Percentiles rank a stretch among this genome's conserved stretches.
Conservation (phyloP, 2,329 filamentous ascomycete species). For the Fusarium ambrosium region DNA sequence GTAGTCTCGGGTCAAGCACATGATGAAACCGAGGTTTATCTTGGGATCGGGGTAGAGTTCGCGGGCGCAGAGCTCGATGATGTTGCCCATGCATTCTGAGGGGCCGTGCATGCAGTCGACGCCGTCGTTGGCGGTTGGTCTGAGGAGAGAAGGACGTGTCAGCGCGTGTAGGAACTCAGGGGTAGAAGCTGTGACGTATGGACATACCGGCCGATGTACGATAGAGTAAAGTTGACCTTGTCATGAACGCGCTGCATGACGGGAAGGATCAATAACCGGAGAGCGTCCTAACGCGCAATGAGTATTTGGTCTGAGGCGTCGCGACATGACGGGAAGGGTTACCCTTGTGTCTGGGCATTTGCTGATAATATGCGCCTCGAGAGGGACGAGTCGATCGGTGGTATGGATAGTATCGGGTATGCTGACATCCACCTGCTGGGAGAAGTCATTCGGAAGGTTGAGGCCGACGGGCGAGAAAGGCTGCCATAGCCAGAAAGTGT, state of each 20-base stretch:
- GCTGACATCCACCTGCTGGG: background rate
- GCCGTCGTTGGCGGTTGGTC: slow-evolving; percentile 80
- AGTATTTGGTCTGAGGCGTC: slow-evolving; percentile 6
- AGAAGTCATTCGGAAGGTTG: background rate
- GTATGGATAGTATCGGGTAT: slow-evolving; percentile 12
- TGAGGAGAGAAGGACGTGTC: slow-evolving; percentile 50
- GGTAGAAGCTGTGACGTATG: background rate
- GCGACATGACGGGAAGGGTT: slow-evolving; percentile 30
- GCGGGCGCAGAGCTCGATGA: slow-evolving; percentile 91
- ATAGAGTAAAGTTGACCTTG: slow-evolving; percentile 92
- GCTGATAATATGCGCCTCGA: slow-evolving; percentile 97
- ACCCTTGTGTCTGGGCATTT: slow-evolving; percentile 93
- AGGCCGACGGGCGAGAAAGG: slow-evolving; percentile 32
- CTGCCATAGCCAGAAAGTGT: slow-evolving; percentile 47
- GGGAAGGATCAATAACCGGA: slow-evolving; percentile 84
- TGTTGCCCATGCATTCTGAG: slow-evolving; percentile 91
- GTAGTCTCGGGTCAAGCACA: slow-evolving; percentile 87
- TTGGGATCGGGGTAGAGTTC: slow-evolving; percentile 87
- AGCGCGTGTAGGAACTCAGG: background rate
- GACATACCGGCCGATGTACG: slow-evolving; percentile 84
- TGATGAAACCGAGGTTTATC: slow-evolving; percentile 90
- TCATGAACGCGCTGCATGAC: slow-evolving; percentile 85
- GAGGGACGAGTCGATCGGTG: slow-evolving; percentile 68
- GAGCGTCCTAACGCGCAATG: slow-evolving; percentile 71
- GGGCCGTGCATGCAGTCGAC: slow-evolving; percentile 92